Base-by-base conservation (phyloP, 495 filamentous ascomycete genomes). In the Podospora appendiculata region DNA sequence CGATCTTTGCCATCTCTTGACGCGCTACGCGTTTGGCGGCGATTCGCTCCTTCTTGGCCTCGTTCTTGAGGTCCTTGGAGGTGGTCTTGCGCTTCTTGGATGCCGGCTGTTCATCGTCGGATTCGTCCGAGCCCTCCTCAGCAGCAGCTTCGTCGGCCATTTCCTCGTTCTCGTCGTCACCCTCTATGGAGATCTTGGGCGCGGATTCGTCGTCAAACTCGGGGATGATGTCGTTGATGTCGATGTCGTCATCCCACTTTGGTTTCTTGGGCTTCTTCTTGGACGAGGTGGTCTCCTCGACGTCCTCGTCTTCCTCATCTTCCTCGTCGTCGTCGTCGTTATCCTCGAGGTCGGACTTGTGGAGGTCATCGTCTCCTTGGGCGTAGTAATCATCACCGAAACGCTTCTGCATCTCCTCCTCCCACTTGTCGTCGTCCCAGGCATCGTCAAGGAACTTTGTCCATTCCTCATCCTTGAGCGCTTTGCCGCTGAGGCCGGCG, bases 221-320 rank as follows among this genome's bases (percentile, higher is more conserved):
- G 2, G 90, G 90, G 39, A 96, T 70, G 32, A 98, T 70, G 65
- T 98, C 92, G 32, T 83, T 86, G 70, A 97, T 96, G 60, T 95
- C 90, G 60, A 97, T 96, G 60, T 98, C 93, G 58, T 96, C 89
- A 53, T 95, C 87, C 88, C 90, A 98, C 50, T 83, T 88, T 16
- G 93, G 93, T 75, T 98, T 98, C 75, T 89, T 93, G 14, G 80
- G 69, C 53, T 80, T 83, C 53, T 79, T 82, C 57, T 77, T 79
- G 55, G 71, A 73, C 33, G 45, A 16, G 16, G 57, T 53, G 11
- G 38, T 49, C 38, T 55, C 57, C 11, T 60, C 54, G 16, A 19
- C 45, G 46, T 45, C 41, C 32, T 54, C 59, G 10, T 16, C 66
- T 3, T 52, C 62, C 12, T 62, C 60, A 0, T 60, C 16, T 44